Percentiles rank a stretch among this genome's conserved stretches.
phyloP scores from a whole-genome alignment of 208 protist genomes.

The Wallacemonas sp. region DNA sequence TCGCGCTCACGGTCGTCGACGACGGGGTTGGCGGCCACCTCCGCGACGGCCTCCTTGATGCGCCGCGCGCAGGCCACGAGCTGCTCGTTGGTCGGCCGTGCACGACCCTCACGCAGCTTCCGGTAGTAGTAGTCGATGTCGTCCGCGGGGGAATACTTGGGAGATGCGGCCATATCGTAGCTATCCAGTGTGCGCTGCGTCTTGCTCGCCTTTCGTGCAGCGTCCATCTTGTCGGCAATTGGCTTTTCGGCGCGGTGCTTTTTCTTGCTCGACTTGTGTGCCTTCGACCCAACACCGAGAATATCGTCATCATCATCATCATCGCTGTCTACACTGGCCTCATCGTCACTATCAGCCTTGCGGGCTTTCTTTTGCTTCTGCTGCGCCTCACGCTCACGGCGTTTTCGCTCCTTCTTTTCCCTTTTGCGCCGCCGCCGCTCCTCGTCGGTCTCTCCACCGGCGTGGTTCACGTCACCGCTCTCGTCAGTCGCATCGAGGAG shows the following conservation, averaged over 20 bases:
- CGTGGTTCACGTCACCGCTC: not conserved
- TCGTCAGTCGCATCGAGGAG: not conserved
- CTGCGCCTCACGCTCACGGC: slow-evolving; percentile 4
- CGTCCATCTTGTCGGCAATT: not conserved
- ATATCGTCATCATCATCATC: slow-evolving; percentile 13
- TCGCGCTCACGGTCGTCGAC: slow-evolving; percentile 17
- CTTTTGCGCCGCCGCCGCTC: slow-evolving; percentile 8
- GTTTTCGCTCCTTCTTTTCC: slow-evolving; percentile 26
- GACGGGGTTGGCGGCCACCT: slow-evolving; percentile 11
- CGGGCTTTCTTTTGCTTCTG: not conserved
- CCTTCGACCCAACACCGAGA: slow-evolving; percentile 6
- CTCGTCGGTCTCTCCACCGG: not conserved
- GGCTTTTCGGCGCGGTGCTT: slow-evolving; percentile 11
- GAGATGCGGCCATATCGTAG: not conserved
- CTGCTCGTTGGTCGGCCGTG: slow-evolving; percentile 21
- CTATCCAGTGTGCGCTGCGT: slow-evolving; percentile 6
- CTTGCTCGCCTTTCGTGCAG: slow-evolving; percentile 4
- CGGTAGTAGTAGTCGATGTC: slow-evolving; percentile 46
- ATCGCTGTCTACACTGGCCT: slow-evolving; percentile 1
- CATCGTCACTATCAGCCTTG: slow-evolving; percentile 5
- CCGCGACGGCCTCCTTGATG: slow-evolving; percentile 2
- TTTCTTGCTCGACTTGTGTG: slow-evolving; percentile 22
- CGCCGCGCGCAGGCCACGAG: slow-evolving; percentile 25
- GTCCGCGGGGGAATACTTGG: slow-evolving; percentile 19
- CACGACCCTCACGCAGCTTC: slow-evolving; percentile 30